phyloP scores from a whole-genome alignment of 1,284 basidiomycete genomes.

The Ceratobasidium sp. region DNA sequence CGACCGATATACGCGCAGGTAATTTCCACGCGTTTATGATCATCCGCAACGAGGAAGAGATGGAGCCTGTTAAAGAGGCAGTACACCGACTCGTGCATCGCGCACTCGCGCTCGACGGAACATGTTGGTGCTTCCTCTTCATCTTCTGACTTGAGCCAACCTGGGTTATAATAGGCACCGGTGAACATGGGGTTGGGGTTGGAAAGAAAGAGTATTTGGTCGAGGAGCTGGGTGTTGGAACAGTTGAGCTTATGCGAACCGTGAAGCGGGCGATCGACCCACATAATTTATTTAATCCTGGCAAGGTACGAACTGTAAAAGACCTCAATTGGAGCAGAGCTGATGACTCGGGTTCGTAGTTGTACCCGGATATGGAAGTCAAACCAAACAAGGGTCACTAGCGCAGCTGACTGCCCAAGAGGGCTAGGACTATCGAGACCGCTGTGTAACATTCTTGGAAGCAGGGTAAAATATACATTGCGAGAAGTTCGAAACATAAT shows the following conservation, averaged over 20 bases:
- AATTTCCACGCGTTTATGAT: slow-evolving; percentile 66
- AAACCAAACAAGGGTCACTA: slow-evolving; percentile 12
- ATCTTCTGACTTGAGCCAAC: slow-evolving; percentile 40
- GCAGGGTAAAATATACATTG: slow-evolving; percentile 4
- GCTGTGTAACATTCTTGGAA: background rate
- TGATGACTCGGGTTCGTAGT: background rate
- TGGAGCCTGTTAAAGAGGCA: slow-evolving; percentile 52
- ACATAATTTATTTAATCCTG: slow-evolving; percentile 81
- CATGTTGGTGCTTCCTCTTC: slow-evolving; percentile 60
- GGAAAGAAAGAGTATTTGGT: slow-evolving; percentile 81
- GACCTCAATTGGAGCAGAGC: background rate
- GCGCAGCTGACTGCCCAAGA: background rate
- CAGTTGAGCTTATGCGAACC: slow-evolving; percentile 82
- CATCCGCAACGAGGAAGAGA: slow-evolving; percentile 54
- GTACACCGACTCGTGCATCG: slow-evolving; percentile 57
- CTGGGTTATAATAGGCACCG: slow-evolving; percentile 65
- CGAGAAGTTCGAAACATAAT: background rate
- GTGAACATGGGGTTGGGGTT: slow-evolving; percentile 88
- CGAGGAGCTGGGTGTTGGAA: slow-evolving; percentile 80
- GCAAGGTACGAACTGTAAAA: slow-evolving; percentile 62
- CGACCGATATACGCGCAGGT: slow-evolving; percentile 55
- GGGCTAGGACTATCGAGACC: too few species aligned
- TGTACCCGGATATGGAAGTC: slow-evolving; percentile 22
- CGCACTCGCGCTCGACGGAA: slow-evolving; percentile 56
- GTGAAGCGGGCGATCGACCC: slow-evolving; percentile 82